Conservation (phyloP, 805 yeast species). For the Teunomyces kruisii region DNA sequence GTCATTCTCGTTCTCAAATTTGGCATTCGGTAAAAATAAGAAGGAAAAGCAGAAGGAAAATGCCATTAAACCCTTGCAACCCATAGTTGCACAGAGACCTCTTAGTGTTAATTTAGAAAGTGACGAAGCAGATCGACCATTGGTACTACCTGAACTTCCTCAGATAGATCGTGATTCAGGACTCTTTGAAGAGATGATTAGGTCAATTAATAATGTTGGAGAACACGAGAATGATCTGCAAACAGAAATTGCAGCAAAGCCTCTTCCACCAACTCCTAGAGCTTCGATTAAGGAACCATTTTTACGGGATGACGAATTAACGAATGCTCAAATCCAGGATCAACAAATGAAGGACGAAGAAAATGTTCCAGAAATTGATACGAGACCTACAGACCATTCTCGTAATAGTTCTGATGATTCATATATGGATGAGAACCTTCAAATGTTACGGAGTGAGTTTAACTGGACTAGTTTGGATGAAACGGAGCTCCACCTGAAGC, state of each 20-base stretch:
- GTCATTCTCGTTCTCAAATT: slow-evolving; percentile 7
- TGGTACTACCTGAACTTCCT: background rate
- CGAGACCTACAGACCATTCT: background rate
- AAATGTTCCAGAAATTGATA: slow-evolving; percentile 7
- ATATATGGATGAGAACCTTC: slow-evolving; percentile 32
- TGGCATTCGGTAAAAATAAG: slow-evolving; percentile 1
- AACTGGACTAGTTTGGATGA: slow-evolving; percentile 18
- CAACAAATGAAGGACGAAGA: slow-evolving; percentile 32
- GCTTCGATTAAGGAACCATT: slow-evolving; percentile 21
- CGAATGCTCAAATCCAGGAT: slow-evolving; percentile 40
- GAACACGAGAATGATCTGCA: background rate
- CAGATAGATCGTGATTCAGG: slow-evolving; percentile 1
- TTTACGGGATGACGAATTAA: slow-evolving; percentile 42
- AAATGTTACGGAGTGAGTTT: slow-evolving; percentile 27
- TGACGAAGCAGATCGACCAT: background rate
- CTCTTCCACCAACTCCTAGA: slow-evolving; percentile 2
- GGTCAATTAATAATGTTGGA: slow-evolving; percentile 1
- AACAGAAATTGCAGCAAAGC: background rate
- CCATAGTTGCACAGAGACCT: background rate
- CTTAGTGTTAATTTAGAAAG: background rate
- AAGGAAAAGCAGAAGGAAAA: background rate
- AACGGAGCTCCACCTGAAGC: slow-evolving; percentile 3
- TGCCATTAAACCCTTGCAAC: too few species aligned
- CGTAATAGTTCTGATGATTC: slow-evolving; percentile 20
- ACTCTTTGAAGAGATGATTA: slow-evolving; percentile 1